phyloP scores from a whole-genome alignment of 139 green algal species.

The Zygnema circumcarinatum region DNA sequence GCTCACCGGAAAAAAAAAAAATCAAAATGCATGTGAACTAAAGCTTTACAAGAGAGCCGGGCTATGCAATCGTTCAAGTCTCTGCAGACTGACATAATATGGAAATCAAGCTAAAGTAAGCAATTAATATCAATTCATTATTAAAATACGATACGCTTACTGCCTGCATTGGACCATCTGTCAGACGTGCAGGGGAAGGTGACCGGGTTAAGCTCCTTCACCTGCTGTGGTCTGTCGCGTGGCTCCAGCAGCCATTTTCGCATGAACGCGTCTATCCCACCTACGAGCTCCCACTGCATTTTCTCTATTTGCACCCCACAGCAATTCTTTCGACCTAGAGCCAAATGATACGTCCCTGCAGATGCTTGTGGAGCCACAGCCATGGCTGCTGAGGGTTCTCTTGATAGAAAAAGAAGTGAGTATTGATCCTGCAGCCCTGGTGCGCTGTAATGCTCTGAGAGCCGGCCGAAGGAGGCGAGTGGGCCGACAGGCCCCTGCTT shows the following conservation, averaged over 20 bases:
- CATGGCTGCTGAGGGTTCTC: background rate
- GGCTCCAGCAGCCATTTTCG: background rate
- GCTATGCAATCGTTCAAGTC: background rate
- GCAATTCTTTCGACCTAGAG: background rate
- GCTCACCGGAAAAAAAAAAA: background rate
- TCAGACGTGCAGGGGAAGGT: background rate
- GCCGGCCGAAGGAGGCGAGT: background rate
- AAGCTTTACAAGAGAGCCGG: background rate
- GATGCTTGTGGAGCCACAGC: background rate
- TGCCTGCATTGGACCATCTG: background rate
- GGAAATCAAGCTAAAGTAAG: background rate
- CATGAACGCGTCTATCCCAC: background rate
- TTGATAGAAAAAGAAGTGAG: background rate
- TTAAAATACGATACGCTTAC: background rate
- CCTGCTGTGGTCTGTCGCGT: background rate
- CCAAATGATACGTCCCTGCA: background rate
- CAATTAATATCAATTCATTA: background rate
- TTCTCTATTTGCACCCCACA: background rate
- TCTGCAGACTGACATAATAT: background rate
- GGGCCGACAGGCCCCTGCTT: background rate
- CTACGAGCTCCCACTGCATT: too few species aligned
- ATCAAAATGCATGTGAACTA: background rate
- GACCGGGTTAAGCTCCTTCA: background rate
- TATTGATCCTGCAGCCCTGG: background rate
- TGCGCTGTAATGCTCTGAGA: background rate